Base-by-base conservation (phyloP, 768 basidiomycete species). In the Naematelia aurantialba region DNA sequence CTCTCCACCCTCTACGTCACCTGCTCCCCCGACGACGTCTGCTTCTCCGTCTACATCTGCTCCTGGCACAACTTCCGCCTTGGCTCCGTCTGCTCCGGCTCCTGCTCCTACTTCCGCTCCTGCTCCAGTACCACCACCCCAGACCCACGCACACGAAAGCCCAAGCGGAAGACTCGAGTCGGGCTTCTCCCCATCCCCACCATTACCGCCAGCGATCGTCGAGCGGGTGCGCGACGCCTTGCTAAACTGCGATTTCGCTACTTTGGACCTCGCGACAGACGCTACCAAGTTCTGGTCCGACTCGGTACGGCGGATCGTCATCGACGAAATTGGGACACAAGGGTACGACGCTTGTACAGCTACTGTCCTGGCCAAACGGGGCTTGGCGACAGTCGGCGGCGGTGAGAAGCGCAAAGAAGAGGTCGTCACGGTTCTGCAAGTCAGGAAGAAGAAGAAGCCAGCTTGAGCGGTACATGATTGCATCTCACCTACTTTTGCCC, bases 221-320 rank as follows among this genome's bases (percentile, higher is more conserved):
- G 84, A 85, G 69, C 85, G 91, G 19, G 79, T 96, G 21, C 73
- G 88, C 67, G 80, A 82, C 22, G 83, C 85, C 51, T 79, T 94
- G 65, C 80, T 85, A 74, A 88, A 86, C 39, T 83, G 87, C 63
- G 89, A 92, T 74, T 93, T 92, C 76, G 85, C 85, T 34, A 85
- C 82, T 8, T 71, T 77, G 11, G 85, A 86, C 54, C 82, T 84
- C 56, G 83, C 87, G 17, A 75, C 83, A 60, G 83, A 85, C 67
- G 87, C 83, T 14, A 90, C 89, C 25, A 84, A 85, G 72, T 83
- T 85, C 44, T 78, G 93, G 66, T 85, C 89, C 75, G 81, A 81
- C 10, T 56, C 62, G 3, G 70, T 67, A 1, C 57, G 63, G 39
- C 59, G 56, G 24, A 63, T 72, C 14, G 66, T 73, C 3, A 44